A percentile compares a stretch with the other conserved stretches of the same genome.
These are phyloP conservation scores for Leucaena leucocephala DNA, from an alignment of 306 rosid genomes.

Conservation along the genomic window DNA sequence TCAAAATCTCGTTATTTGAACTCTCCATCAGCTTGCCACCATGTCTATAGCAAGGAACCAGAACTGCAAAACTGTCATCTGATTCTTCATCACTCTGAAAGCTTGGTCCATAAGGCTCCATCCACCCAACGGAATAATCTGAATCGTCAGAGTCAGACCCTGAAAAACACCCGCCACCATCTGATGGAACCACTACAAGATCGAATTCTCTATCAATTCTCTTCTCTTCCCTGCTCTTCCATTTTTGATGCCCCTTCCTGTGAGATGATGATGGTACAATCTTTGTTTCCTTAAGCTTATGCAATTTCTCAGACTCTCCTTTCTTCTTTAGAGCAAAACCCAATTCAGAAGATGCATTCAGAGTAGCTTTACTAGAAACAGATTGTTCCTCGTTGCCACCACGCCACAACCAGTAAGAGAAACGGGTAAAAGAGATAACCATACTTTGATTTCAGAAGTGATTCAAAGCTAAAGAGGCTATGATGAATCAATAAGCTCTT, in stretches of 20 bases:
- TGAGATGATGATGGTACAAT: slow-evolving; percentile 55
- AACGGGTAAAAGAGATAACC: slow-evolving; percentile 76
- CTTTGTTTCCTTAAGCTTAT: slow-evolving; percentile 60
- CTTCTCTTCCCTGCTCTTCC: slow-evolving; percentile 78
- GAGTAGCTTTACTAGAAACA: slow-evolving; percentile 47
- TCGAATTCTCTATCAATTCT: slow-evolving; percentile 76
- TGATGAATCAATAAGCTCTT: slow-evolving; percentile 29
- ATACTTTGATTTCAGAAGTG: slow-evolving; percentile 43
- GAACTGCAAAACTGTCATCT: slow-evolving; percentile 76
- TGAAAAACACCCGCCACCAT: slow-evolving; percentile 65
- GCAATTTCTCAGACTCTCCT: slow-evolving; percentile 60
- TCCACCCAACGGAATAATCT: slow-evolving; percentile 92
- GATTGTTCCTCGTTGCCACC: slow-evolving; percentile 79
- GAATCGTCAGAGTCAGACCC: slow-evolving; percentile 84
- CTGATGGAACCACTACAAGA: slow-evolving; percentile 82
- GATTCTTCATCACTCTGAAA: slow-evolving; percentile 68
- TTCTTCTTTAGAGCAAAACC: slow-evolving; percentile 60
- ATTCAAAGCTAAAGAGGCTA: slow-evolving; percentile 25
- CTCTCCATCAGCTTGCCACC: slow-evolving; percentile 70
- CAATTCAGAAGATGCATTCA: slow-evolving; percentile 61
- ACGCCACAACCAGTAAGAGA: slow-evolving; percentile 69
- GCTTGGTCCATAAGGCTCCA: slow-evolving; percentile 84
- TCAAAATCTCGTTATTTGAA: slow-evolving; percentile 64
- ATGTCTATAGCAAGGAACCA: slow-evolving; percentile 83
- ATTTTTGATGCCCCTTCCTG: slow-evolving; percentile 61